These are phyloP conservation scores for Tagetes patula DNA, from an alignment of 129 eudicot species.

Conservation along the genomic window DNA sequence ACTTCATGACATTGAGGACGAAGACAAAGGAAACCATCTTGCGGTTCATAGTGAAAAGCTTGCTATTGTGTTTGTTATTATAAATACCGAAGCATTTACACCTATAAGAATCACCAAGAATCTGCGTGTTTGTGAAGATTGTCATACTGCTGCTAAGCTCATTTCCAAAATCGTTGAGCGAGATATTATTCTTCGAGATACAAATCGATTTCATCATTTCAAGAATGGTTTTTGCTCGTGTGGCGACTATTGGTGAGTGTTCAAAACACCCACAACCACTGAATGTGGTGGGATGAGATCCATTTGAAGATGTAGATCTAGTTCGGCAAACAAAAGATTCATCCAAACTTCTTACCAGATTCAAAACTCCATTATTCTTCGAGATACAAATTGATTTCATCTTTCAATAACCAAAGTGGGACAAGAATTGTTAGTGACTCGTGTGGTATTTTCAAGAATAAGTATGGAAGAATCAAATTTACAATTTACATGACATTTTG, in stretches of 20 bases:
- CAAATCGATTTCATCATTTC: conserved; percentile 73
- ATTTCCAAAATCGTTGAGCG: conserved; percentile 65
- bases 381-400: no score
- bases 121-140: conserved; percentile 85
- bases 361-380: no score
- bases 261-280: neutral
- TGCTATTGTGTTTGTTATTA: conserved; percentile 66
- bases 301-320: no score
- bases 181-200: conserved; percentile 68
- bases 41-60: conserved; percentile 81
- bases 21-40: conserved; percentile 70
- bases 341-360: no score
- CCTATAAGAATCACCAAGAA: conserved; percentile 69
- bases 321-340: no score
- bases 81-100: conserved; percentile 52
- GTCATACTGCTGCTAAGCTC: conserved; percentile 69
- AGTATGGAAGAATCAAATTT: neutral
- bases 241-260: conserved; percentile 80
- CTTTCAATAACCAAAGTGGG: neutral
- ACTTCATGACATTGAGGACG: conserved; percentile 83
- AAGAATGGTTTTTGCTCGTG: conserved; percentile 64
- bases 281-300: neutral
- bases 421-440: neutral
- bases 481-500: no score
- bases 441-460: neutral